These are phyloP conservation scores for Plantago coronopus DNA, from an alignment of 305 asterid genomes.

Conservation along the genomic window DNA sequence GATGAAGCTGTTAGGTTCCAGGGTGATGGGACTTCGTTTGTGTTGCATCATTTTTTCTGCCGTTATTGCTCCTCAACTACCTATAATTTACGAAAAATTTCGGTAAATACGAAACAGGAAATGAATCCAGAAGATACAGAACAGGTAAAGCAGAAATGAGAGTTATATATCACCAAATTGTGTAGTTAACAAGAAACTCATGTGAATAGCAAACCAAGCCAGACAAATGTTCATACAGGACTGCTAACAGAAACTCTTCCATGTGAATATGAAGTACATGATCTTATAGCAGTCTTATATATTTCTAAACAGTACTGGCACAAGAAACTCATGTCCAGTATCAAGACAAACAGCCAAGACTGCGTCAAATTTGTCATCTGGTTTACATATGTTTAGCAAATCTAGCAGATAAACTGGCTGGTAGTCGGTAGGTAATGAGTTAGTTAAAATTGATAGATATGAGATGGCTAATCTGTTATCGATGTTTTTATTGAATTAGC, in stretches of 20 bases:
- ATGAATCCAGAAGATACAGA: neutral
- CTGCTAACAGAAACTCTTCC: neutral
- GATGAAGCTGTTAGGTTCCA: slow-evolving; percentile 45
- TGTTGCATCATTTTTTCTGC: slow-evolving; percentile 67
- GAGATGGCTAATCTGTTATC: too few species aligned
- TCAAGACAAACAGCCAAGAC: neutral
- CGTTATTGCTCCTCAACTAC: slow-evolving; percentile 20
- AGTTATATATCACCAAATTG: neutral
- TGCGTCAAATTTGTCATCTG: neutral
- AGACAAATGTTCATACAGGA: neutral
- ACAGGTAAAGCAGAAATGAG: neutral
- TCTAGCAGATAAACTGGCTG: too few species aligned
- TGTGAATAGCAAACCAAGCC: neutral
- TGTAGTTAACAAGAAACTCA: neutral
- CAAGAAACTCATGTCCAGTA: neutral
- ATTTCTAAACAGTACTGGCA: neutral
- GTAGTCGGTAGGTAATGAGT: too few species aligned
- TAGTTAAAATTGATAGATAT: too few species aligned
- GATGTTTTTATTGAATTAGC: too few species aligned
- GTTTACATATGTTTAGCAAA: too few species aligned
- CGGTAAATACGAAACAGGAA: neutral
- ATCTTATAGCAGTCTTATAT: neutral
- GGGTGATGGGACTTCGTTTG: slow-evolving; percentile 48
- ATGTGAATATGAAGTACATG: neutral
- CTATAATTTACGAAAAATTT: slow-evolving; percentile 9